Base-by-base conservation (phyloP, 2,329 filamentous ascomycete species). In the Pseudofabraea citricarpa region DNA sequence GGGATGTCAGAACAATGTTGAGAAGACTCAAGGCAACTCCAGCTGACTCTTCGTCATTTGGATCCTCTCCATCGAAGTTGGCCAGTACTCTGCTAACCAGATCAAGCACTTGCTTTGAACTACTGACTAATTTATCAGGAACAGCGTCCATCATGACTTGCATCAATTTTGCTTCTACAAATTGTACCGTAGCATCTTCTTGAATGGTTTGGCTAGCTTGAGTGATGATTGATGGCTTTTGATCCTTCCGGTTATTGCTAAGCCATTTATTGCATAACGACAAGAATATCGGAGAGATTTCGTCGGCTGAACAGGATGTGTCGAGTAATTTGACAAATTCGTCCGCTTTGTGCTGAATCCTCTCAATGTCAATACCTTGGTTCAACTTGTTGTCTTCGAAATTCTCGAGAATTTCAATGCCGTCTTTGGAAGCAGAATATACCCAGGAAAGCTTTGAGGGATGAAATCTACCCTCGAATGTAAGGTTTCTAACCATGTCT, bases 121-220 rank as follows among this genome's bases (percentile, higher is more conserved):
- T 75, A 23, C 72, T 73, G 22, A 84, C 74, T 10, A 89, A 70
- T 48, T 77, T 80, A 18, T 83, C 75, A 1, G 81, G 74, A 36
- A 83, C 74, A 36, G 68, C 72, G 19, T 77, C 74, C 61, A 87
- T 78, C 63, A 89, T 72, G 24, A 73, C 74, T 54, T 86, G 81
- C 6, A 87, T 68, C 1, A 87, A 63, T 38, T 79, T 79, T 5
- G 81, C 70, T 49, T 85, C 72, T 5, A 74, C 61, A 1, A 89
- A 64, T 4, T 71, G 68, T 4, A 57, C 57, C 3, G 79, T 46
- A 0, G 75, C 66, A 36, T 77, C 70, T 2, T 60, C 54, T 1
- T 55, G 42, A 4, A 63, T 53, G 2, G 66, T 58, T 16, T 63
- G 53, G 8, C 57, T 45, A 5, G 58, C 48, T 8, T 59, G 43